Base-by-base conservation (phyloP, 2,329 filamentous ascomycete genomes). In the Penicillium crustosum region DNA sequence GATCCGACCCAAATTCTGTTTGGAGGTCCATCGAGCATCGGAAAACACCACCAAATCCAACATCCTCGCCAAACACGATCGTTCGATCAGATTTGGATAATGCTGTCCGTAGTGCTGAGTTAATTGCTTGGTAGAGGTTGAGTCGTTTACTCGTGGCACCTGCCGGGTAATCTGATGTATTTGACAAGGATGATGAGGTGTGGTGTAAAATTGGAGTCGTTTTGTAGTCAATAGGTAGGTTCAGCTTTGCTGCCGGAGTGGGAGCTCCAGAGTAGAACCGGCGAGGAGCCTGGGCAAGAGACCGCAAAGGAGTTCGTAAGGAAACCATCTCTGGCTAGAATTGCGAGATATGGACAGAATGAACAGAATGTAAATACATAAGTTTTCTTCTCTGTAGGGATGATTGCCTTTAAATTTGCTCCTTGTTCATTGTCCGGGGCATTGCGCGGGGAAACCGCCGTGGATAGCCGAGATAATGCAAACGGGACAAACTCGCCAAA, bases 11-110 rank as follows among this genome's bases (percentile, higher is more conserved):
- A 73, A 94, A 96, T 55, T 91, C 91, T 61, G 92, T 89, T 33
- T 91, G 87, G 17, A 99, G 82, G 67, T 93, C 91, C 86, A 94
- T 93, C 33, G 91, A 93, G 77, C 92, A 97, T 56, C 94, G 85
- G 71, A 99, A 99, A 17, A 99, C 94, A 53, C 94, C 94, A 42
- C 94, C 94, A 68, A 99, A 99, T 15, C 94, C 91, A 8, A 99
- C 92, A 72, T 99, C 94, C 76, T 99, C 94, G 42, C 94, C 94
- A 69, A 99, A 99, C 10, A 99, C 83, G 56, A 97, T 79, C 23
- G 96, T 91, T 19, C 88, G 87, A 63, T 96, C 91, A 68, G 97
- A 93, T 36, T 88, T 85, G 17, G 89, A 85, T 29, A 99, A 82
- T 25, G 93, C 91, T 58, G 89, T 90, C 23, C 89, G 85, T 23